These are phyloP conservation scores for Trypanosoma congolense DNA, from an alignment of 208 protist genomes.

Conservation along the genomic window DNA sequence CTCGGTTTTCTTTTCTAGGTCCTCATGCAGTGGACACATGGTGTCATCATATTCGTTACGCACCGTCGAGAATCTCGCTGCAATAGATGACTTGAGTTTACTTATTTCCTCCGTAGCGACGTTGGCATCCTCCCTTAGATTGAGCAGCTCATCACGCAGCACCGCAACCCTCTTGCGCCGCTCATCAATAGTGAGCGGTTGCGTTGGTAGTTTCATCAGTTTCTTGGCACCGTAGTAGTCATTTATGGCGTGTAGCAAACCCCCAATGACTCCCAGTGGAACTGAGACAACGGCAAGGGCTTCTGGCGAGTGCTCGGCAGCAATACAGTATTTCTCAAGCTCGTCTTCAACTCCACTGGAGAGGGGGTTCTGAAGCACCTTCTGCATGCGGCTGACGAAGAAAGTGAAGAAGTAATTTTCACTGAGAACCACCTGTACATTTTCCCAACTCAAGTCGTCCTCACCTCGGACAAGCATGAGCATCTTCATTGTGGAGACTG, in stretches of 20 bases:
- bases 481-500: constrained; percentile 62
- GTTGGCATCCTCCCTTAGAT: constrained; percentile 35
- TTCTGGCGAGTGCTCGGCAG: constrained; percentile 38
- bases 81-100: constrained; percentile 28
- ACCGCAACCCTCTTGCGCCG: constrained; percentile 11
- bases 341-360: constrained; percentile 32
- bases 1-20: constrained; percentile 51
- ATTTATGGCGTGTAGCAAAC: constrained; percentile 57
- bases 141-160: constrained; percentile 50
- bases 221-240: constrained; percentile 56
- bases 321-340: constrained; percentile 49
- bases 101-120: constrained; percentile 30
- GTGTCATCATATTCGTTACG: constrained; percentile 69
- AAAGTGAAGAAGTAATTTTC: constrained; percentile 71
- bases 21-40: constrained; percentile 70
- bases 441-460: constrained; percentile 35
- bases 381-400: constrained; percentile 57
- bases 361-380: constrained; percentile 39
- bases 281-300: constrained; percentile 37
- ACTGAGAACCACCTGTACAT: constrained; percentile 63
- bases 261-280: constrained; percentile 53
- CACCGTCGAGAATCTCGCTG: constrained; percentile 35
- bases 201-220: constrained; percentile 29
- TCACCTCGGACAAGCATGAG: constrained; percentile 57
- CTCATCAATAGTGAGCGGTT: constrained; percentile 14